Percentiles rank a stretch among this genome's conserved stretches.
Evolutionary conservation across 257 asterid species (phyloP).

Genomic region (Rauvolfia tetraphylla): DNA sequence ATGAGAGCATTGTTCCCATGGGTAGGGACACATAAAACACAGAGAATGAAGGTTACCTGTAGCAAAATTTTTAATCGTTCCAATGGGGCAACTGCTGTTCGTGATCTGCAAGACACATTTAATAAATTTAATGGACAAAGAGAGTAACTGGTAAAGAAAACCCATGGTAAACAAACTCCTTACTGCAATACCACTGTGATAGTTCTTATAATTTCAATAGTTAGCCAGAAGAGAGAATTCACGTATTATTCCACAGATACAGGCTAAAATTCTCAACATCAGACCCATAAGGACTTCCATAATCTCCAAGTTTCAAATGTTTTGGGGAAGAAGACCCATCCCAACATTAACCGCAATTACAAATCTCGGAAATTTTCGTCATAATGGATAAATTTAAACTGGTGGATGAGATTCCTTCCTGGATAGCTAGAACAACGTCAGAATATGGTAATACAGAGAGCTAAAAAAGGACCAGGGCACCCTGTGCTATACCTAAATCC

Average conservation of each 20-base stretch:
- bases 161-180: neutral
- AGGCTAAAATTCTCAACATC: neutral
- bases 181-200: neutral
- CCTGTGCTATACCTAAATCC: neutral
- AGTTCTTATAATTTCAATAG: neutral
- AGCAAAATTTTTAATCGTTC: constrained; percentile 88
- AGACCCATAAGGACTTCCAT: neutral
- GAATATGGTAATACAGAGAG: neutral
- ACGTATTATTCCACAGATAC: neutral
- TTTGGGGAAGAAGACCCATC: neutral
- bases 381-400: neutral
- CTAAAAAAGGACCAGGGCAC: neutral
- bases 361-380: neutral
- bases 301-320: neutral
- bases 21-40: neutral
- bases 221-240: neutral
- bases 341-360: neutral
- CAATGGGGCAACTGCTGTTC: constrained; percentile 94
- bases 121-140: constrained; percentile 2
- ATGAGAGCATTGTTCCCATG: neutral
- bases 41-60: constrained; percentile 46
- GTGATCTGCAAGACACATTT: constrained; percentile 53
- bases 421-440: neutral
- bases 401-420: too few species aligned
- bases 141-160: neutral